Conservation (phyloP, 345 rosid species). For the Salix arbutifolia region DNA sequence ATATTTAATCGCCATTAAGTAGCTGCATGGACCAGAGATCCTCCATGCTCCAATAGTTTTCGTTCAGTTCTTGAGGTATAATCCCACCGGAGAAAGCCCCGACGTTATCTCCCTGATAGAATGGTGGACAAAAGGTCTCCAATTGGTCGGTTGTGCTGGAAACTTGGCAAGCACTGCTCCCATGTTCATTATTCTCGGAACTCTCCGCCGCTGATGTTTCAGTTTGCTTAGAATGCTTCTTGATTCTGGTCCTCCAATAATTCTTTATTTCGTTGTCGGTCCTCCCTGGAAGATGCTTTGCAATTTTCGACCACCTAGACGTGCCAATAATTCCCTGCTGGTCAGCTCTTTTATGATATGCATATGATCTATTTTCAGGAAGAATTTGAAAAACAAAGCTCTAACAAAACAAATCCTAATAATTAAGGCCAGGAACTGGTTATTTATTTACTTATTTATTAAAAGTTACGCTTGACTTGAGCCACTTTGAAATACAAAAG, state of each 20-base stretch:
- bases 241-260: constrained; percentile 93
- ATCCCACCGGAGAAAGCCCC: constrained; percentile 16
- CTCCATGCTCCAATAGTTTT: constrained; percentile 75
- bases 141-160: constrained; percentile 19
- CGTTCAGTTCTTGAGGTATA: constrained; percentile 39
- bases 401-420: too few relatives aligned
- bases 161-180: constrained; percentile 39
- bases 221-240: constrained; percentile 72
- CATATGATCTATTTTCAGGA: neutral
- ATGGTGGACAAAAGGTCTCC: constrained; percentile 49
- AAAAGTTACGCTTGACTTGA: too few relatives aligned
- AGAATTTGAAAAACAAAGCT: neutral
- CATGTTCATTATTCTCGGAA: constrained; percentile 40
- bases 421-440: too few relatives aligned
- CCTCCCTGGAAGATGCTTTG: constrained; percentile 94
- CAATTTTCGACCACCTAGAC: constrained; percentile 89
- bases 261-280: constrained; percentile 97
- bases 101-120: constrained; percentile 22
- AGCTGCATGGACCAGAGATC: constrained; percentile 79
- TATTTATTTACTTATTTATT: too few relatives aligned
- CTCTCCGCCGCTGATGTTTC: constrained; percentile 38
- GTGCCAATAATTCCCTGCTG: neutral
- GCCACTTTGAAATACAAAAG: too few relatives aligned
- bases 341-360: neutral
- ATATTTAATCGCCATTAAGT: constrained; percentile 36